These are phyloP conservation scores for Lasiosphaeris hirsuta DNA, from an alignment of 495 filamentous ascomycete genomes.

Conservation along the genomic window DNA sequence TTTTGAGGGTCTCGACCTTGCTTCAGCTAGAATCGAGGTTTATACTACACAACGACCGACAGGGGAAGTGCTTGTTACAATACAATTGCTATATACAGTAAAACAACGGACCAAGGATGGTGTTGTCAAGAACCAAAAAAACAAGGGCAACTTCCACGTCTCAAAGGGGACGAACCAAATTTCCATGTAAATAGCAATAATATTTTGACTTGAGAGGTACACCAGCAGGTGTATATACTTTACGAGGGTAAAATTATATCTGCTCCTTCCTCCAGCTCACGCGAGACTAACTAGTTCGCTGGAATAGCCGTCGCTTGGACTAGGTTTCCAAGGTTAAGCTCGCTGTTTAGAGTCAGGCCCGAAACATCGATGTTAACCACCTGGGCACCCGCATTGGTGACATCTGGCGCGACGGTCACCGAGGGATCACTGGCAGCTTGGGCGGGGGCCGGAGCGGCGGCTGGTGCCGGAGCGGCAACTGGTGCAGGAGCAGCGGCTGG, in stretches of 20 bases:
- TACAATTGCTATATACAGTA: no score
- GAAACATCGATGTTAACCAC: slow-evolving; percentile 27
- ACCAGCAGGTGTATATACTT: slow-evolving; percentile 8
- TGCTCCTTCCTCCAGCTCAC: neutral
- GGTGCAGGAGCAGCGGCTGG: neutral
- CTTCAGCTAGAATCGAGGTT: no score
- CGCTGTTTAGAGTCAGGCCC: slow-evolving; percentile 32
- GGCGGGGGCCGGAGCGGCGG: slow-evolving; percentile 11
- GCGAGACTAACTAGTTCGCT: neutral
- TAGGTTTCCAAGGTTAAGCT: slow-evolving; percentile 34
- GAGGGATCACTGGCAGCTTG: slow-evolving; percentile 19
- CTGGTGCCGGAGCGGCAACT: neutral
- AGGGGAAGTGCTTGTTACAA: no score
- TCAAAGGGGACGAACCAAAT: no score
- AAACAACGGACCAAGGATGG: no score
- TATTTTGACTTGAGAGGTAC: neutral
- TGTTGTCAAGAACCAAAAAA: no score
- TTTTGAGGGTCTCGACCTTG: no score
- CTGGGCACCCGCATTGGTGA: slow-evolving; percentile 21
- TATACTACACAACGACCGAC: no score
- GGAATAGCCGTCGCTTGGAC: slow-evolving; percentile 21
- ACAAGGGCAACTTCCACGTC: no score
- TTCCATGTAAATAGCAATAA: neutral
- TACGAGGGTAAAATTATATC: neutral
- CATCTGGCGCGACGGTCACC: slow-evolving; percentile 16